A percentile compares a stretch with the other conserved stretches of the same genome.
phyloP scores from a whole-genome alignment of 1,139 yeast genomes.

The Taphrina sp. region DNA sequence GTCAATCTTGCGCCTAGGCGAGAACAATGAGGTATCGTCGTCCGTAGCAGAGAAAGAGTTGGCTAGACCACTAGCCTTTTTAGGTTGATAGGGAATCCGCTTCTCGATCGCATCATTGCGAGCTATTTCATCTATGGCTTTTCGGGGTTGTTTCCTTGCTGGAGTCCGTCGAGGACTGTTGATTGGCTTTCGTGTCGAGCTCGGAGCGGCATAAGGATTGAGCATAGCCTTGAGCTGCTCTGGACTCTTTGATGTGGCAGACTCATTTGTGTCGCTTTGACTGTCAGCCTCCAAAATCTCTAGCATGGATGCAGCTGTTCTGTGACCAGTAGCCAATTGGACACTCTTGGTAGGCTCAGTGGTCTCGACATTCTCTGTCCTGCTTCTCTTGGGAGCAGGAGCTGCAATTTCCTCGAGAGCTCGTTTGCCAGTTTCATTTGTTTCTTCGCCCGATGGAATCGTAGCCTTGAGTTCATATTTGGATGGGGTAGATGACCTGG shows the following conservation, averaged over 20 bases:
- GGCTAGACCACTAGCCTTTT: conserved; percentile 13
- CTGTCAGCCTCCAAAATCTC: conserved; percentile 17
- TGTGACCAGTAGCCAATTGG: conserved; percentile 5
- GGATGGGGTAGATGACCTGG: neutral
- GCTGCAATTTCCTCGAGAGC: conserved; percentile 25
- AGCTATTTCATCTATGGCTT: conserved; percentile 20
- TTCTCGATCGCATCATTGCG: conserved; percentile 13
- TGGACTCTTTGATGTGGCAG: neutral
- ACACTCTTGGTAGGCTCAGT: neutral
- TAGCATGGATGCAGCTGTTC: conserved; percentile 28
- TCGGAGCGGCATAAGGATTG: conserved; percentile 22
- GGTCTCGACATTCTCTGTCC: neutral
- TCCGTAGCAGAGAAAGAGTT: conserved; percentile 12
- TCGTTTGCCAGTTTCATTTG: conserved; percentile 14
- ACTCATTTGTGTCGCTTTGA: neutral
- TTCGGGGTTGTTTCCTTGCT: neutral
- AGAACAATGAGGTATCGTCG: conserved; percentile 10
- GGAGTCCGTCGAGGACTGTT: conserved; percentile 5
- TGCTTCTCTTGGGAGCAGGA: conserved; percentile 25
- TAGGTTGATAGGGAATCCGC: conserved; percentile 8
- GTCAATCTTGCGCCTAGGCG: conserved; percentile 6
- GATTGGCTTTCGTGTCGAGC: conserved; percentile 12
- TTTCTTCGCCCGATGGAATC: neutral
- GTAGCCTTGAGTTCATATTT: conserved; percentile 8
- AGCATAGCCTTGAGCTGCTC: conserved; percentile 16